phyloP scores from a whole-genome alignment of 2,329 filamentous ascomycete species.

The Diatrype stigma region DNA sequence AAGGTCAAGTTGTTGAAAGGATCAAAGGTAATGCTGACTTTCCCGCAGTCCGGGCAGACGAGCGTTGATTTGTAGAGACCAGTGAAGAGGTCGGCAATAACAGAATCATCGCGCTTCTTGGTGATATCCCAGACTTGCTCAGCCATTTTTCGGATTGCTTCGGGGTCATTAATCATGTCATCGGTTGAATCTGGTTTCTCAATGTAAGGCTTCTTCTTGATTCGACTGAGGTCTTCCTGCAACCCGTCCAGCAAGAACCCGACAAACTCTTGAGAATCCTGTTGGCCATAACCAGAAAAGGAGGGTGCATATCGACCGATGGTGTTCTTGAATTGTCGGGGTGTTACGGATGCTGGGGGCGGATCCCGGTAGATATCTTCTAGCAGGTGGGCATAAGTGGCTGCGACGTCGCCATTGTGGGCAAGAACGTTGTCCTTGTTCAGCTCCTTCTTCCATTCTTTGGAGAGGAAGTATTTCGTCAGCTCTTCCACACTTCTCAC shows the following conservation, averaged over 20 bases:
- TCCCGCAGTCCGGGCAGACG: conserved; percentile 83
- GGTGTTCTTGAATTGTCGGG: conserved; percentile 75
- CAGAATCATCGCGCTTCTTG: conserved; percentile 86
- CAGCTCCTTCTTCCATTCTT: conserved; percentile 72
- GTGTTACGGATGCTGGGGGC: conserved; percentile 64
- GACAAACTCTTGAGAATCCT: conserved; percentile 95
- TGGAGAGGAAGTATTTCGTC: conserved; percentile 81
- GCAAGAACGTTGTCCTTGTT: conserved; percentile 83
- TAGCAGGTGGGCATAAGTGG: conserved; percentile 72
- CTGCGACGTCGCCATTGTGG: conserved; percentile 82
- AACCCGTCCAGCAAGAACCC: conserved; percentile 91
- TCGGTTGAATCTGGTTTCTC: conserved; percentile 98
- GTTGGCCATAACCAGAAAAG: conserved; percentile 92
- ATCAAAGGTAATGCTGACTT: conserved; percentile 98
- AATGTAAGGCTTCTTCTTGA: conserved; percentile 94
- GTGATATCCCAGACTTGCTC: conserved; percentile 89
- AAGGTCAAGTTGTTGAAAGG: conserved; percentile 94
- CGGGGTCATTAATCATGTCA: conserved; percentile 81
- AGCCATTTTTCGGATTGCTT: conserved; percentile 78
- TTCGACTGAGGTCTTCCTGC: conserved; percentile 90
- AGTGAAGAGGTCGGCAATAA: conserved; percentile 92
- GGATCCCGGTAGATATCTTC: conserved; percentile 72
- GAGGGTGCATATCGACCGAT: conserved; percentile 78
- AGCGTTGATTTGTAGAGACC: conserved; percentile 98
- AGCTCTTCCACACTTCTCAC: conserved; percentile 90